Conservation (phyloP, 1,139 yeast species). For the Geotrichum restrictum region DNA sequence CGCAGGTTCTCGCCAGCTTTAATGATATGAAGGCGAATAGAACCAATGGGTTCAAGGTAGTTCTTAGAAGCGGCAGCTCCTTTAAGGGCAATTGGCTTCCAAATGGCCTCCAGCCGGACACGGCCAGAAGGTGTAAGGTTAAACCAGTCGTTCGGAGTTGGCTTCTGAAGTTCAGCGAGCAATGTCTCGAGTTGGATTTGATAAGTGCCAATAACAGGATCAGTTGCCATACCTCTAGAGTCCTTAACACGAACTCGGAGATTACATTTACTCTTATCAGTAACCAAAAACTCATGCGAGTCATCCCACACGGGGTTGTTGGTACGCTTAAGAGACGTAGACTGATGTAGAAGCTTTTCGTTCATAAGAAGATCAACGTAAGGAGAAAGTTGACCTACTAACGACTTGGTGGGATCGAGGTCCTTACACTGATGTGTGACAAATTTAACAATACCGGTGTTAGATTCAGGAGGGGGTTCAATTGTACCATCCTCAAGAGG, state of each 20-base stretch:
- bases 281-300: conserved; percentile 64
- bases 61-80: conserved; percentile 62
- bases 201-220: conserved; percentile 52
- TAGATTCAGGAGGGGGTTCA: conserved; percentile 85
- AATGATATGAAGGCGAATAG: conserved; percentile 67
- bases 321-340: conserved; percentile 57
- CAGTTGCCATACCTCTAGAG: conserved; percentile 54
- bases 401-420: conserved; percentile 59
- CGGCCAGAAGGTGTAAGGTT: conserved; percentile 64
- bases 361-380: conserved; percentile 68
- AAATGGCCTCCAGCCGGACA: conserved; percentile 60
- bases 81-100: conserved; percentile 82
- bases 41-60: conserved; percentile 91
- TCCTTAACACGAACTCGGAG: conserved; percentile 66
- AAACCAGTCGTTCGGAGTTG: conserved; percentile 64
- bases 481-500: conserved; percentile 79
- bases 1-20: conserved; percentile 60
- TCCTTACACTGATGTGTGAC: conserved; percentile 68
- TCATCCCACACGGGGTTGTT: conserved; percentile 68
- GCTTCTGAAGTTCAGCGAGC: conserved; percentile 68
- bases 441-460: conserved; percentile 81
- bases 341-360: conserved; percentile 54
- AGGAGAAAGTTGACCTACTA: conserved; percentile 63
- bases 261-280: conserved; percentile 66
- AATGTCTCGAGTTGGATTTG: conserved; percentile 56